These are phyloP conservation scores for Hura crepitans DNA, from an alignment of 441 rosid species.

Conservation along the genomic window DNA sequence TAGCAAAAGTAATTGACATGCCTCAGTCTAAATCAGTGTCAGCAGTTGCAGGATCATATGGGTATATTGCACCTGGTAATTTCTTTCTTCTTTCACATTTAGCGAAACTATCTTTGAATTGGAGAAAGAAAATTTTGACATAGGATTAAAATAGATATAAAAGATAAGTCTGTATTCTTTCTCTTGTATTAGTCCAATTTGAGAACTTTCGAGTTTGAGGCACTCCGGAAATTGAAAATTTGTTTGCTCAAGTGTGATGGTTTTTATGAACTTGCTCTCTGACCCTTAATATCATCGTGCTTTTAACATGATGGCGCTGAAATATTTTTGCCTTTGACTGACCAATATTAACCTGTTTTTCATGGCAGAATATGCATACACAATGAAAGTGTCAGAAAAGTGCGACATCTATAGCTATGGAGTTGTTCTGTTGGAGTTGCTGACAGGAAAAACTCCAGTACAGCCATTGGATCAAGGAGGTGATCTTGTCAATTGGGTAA, in stretches of 20 bases:
- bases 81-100: background rate
- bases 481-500: constrained; percentile 71
- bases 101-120: background rate
- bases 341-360: background rate
- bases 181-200: background rate
- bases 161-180: background rate
- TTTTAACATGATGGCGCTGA: background rate
- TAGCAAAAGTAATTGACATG: constrained; percentile 95
- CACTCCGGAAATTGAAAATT: background rate
- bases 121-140: background rate
- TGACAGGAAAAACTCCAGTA: constrained; percentile 82
- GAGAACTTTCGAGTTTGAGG: background rate
- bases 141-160: background rate
- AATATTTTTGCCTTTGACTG: constrained; percentile 11
- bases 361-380: constrained; percentile 81
- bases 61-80: constrained; percentile 96
- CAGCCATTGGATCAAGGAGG: constrained; percentile 86
- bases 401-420: constrained; percentile 96
- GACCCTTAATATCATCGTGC: too few relatives aligned
- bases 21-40: constrained; percentile 95
- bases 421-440: constrained; percentile 78
- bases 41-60: constrained; percentile 95
- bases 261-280: background rate
- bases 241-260: background rate
- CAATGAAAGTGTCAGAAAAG: constrained; percentile 94